phyloP scores from a whole-genome alignment of 169 alveolate genomes.

The Eimeria sp. region DNA sequence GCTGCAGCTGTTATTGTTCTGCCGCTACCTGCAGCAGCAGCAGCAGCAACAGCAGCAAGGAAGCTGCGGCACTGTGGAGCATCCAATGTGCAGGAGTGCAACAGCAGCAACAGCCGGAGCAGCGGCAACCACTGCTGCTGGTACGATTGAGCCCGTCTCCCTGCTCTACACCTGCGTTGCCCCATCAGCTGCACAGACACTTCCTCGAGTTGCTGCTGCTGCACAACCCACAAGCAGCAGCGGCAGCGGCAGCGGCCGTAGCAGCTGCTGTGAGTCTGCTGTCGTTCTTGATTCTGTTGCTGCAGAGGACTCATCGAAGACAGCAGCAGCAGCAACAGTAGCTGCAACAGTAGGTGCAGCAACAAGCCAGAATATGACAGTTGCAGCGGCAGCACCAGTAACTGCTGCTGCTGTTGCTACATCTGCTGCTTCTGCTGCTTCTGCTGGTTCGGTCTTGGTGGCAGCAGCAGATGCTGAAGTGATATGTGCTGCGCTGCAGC shows the following conservation, averaged over 20 bases:
- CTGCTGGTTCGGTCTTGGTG: background rate
- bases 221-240: background rate
- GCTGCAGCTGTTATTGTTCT: background rate
- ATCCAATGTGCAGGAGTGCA: no score
- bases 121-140: no score
- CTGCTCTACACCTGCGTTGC: background rate
- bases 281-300: background rate
- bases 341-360: no score
- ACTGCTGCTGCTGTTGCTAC: background rate
- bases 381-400: background rate
- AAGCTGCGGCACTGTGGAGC: no score
- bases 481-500: background rate
- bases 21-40: constrained; percentile 47
- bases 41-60: constrained; percentile 39
- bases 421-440: no score
- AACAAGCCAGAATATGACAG: background rate
- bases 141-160: background rate
- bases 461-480: constrained; percentile 39
- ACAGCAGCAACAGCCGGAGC: no score
- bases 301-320: background rate
- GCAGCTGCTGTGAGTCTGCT: background rate
- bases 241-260: constrained; percentile 13
- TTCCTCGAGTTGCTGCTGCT: background rate
- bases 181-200: background rate
- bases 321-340: constrained; percentile 11